Evolutionary conservation across 805 yeast genomes (phyloP), one percentile per base, ranked within the genome.

Genomic region (Metschnikowia corniflorae): DNA sequence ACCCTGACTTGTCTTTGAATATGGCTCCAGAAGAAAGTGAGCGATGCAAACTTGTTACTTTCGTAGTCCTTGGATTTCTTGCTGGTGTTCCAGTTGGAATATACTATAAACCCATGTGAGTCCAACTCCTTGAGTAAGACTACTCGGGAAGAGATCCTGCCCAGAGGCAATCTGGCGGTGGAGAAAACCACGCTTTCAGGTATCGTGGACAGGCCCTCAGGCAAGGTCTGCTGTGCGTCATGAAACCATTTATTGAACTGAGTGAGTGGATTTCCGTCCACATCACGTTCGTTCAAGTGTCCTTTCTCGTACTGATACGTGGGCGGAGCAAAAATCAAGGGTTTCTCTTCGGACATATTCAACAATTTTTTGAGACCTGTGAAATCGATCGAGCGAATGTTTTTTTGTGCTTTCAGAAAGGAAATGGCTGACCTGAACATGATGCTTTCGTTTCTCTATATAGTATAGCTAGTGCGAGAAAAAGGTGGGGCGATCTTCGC

Each of bases 81-180:
- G 23, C 95, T 84, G 7, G 82, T 72, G 21, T 73, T 86, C 95
- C 96, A 89, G 61, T 93, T 93, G 37, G 97, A 86, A 62, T 86
- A 93, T 27, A 93, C 70, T 7, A 88, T 77, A 50, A 91, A 84
- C 4, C 97, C 98, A 29, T 75, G 71, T 34, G 75, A 70, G 59
- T 91, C 97, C 40, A 93, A 71, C 55, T 93, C 97, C 55, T 93
- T 93, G 61, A 93, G 77, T 36, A 93, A 71, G 2, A 93, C 91
- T 7, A 84, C 75, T 37, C 98, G 70, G 5, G 89, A 78, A 0
- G 95, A 82, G 1, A 93, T 86, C 42, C 94, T 68, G n/a, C 98
- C 98, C 2, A 84, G 73, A 7, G 97, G 97, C 43, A 89, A 66
- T 40, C 77, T 71, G 0, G 95, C 94, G 2, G 98, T 89, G 7